phyloP scores from a whole-genome alignment of 1,284 basidiomycete species.

The Marasmius fiardii region DNA sequence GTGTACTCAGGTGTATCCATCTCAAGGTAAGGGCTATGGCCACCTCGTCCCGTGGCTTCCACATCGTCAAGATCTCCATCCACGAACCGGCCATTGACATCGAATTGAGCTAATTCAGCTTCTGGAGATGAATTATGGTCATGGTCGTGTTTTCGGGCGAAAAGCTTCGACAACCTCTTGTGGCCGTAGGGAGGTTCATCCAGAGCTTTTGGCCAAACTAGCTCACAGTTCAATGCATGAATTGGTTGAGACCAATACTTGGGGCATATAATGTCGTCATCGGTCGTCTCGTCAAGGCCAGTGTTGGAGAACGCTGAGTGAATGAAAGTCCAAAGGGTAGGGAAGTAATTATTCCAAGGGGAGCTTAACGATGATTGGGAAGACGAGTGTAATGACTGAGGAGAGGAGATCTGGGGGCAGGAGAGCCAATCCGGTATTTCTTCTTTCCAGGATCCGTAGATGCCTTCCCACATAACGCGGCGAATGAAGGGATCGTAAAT shows the following conservation, averaged over 20 bases:
- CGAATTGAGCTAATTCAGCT: constrained; percentile 20
- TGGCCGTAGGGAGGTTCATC: constrained; percentile 41
- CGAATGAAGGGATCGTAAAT: constrained; percentile 90
- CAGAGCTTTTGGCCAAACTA: constrained; percentile 74
- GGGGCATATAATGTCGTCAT: constrained; percentile 72
- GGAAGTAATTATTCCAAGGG: constrained; percentile 25
- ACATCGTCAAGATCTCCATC: constrained; percentile 3
- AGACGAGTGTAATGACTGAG: constrained; percentile 1
- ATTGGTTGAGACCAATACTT: constrained; percentile 71
- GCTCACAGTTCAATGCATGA: constrained; percentile 74
- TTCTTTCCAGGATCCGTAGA: constrained; percentile 60
- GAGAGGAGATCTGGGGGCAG: constrained; percentile 46
- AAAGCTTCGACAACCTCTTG: constrained; percentile 7
- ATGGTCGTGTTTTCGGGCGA: constrained; percentile 12
- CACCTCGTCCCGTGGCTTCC: constrained; percentile 6
- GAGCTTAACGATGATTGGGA: constrained; percentile 14
- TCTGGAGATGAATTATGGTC: constrained; percentile 16
- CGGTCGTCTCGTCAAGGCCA: constrained; percentile 32
- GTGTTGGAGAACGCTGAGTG: neutral
- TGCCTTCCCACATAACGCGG: constrained; percentile 82
- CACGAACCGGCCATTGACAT: constrained; percentile 7
- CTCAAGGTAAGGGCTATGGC: constrained; percentile 50
- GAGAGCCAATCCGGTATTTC: constrained; percentile 60
- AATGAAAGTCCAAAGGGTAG: constrained; percentile 21
- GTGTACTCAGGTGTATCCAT: constrained; percentile 85